Conservation (phyloP, 345 rosid genomes). For the Triadica sebifera region DNA sequence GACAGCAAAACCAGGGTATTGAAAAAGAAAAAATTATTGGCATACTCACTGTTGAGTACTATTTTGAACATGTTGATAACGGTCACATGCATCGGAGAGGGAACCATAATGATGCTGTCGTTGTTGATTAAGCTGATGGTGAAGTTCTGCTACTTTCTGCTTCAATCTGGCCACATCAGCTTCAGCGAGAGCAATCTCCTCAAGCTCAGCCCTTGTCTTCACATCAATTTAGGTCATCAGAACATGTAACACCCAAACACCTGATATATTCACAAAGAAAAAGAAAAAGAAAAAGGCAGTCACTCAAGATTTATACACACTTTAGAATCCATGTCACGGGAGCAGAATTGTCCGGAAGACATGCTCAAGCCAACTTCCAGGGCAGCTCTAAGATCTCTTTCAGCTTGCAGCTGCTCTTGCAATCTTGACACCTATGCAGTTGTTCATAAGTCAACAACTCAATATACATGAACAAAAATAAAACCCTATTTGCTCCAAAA, state of each 20-base stretch:
- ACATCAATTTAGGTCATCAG: conserved; percentile 39
- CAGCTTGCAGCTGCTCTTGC: conserved; percentile 99
- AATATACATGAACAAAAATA: background rate
- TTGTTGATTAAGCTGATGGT: conserved; percentile 97
- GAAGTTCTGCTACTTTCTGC: conserved; percentile 98
- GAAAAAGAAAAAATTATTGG: conserved; percentile 11
- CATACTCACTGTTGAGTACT: conserved; percentile 77
- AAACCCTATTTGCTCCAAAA: background rate
- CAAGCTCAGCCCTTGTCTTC: conserved; percentile 98
- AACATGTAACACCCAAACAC: conserved; percentile 10
- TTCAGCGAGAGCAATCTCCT: conserved; percentile 99
- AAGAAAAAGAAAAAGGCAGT: conserved; percentile 7
- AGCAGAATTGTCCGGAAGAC: conserved; percentile 84
- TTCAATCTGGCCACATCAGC: conserved; percentile 98
- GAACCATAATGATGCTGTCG: conserved; percentile 79
- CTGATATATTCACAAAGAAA: background rate
- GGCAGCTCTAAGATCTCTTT: conserved; percentile 97
- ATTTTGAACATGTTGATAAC: conserved; percentile 66
- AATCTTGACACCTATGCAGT: conserved; percentile 74
- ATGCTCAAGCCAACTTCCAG: conserved; percentile 98
- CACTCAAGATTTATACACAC: conserved; percentile 41
- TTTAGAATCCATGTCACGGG: conserved; percentile 92
- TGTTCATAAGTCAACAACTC: conserved; percentile 22
- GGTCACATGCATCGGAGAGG: conserved; percentile 76
- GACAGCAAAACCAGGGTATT: background rate